Evolutionary conservation across 352 stramenopile species (phyloP).

Genomic region (Pythium dissotocum): DNA sequence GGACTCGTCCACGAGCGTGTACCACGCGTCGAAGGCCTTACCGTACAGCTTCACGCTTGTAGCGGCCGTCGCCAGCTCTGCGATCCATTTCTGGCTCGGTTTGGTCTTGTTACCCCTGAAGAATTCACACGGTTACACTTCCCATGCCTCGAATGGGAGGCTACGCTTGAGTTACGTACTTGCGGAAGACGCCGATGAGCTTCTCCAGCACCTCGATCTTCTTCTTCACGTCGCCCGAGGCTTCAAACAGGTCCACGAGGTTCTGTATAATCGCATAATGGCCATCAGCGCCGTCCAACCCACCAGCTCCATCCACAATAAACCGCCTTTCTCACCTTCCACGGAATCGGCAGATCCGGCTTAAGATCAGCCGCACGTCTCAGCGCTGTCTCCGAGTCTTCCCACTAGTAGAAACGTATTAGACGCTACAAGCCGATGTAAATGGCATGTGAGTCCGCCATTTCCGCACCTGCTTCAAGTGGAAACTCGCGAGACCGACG

Average conservation of each 20-base stretch:
- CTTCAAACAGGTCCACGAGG: conserved; percentile 76
- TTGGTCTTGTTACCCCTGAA: conserved; percentile 72
- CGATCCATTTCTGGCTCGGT: conserved; percentile 78
- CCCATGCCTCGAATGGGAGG: background rate
- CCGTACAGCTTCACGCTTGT: conserved; percentile 52
- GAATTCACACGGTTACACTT: background rate
- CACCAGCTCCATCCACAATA: background rate
- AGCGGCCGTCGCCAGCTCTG: conserved; percentile 59
- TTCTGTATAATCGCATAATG: conserved; percentile 35
- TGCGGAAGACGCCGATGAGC: conserved; percentile 68
- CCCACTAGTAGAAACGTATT: conserved; percentile 38
- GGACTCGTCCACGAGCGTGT: conserved; percentile 52
- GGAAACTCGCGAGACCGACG: conserved; percentile 73
- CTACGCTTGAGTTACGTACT: conserved; percentile 27
- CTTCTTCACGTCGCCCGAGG: conserved; percentile 46
- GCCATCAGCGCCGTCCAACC: background rate
- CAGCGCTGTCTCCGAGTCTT: conserved; percentile 71
- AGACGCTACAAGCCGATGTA: background rate
- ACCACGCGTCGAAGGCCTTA: conserved; percentile 82
- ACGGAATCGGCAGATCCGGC: conserved; percentile 67
- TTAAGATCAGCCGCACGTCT: conserved; percentile 66
- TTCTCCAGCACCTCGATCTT: conserved; percentile 74
- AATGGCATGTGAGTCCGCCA: background rate
- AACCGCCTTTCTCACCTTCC: conserved; percentile 54
- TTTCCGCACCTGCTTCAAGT: conserved; percentile 57